Percentiles rank a stretch among this genome's conserved stretches.
These are phyloP conservation scores for Coemansia sp. DNA, from an alignment of 192 early-diverging fungal genomes.

Conservation along the genomic window DNA sequence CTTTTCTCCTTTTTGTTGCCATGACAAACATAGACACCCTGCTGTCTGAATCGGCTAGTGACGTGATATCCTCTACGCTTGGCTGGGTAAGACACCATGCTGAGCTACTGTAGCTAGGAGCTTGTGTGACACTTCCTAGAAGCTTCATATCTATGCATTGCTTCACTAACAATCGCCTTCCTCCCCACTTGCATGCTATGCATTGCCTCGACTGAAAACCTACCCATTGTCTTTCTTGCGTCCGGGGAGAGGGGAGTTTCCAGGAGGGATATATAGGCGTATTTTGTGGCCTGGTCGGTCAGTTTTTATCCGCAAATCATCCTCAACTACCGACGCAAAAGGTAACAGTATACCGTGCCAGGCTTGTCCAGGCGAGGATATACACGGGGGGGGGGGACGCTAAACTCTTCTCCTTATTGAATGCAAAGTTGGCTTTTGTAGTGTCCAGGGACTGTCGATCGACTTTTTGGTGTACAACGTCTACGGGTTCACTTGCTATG, in stretches of 20 bases:
- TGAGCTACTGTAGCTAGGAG: too few relatives aligned
- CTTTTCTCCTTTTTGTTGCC: background rate
- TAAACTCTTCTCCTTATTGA: too few relatives aligned
- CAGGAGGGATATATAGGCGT: conserved; percentile 49
- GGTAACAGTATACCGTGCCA: background rate
- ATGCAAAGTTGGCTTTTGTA: too few relatives aligned
- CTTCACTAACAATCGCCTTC: background rate
- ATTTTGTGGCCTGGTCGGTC: conserved; percentile 82
- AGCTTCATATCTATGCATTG: background rate
- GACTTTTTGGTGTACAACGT: conserved; percentile 88
- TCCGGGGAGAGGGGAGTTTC: too few relatives aligned
- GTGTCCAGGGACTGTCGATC: conserved; percentile 80
- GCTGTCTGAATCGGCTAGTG: conserved; percentile 10
- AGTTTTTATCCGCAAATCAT: conserved; percentile 84
- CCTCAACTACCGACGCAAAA: conserved; percentile 71
- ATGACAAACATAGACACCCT: background rate
- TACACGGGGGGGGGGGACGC: too few relatives aligned
- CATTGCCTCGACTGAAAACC: too few relatives aligned
- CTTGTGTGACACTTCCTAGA: background rate
- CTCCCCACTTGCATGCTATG: background rate
- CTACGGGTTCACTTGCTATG: conserved; percentile 80
- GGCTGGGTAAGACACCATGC: conserved; percentile 21
- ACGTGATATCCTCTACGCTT: conserved; percentile 15
- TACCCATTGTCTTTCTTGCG: too few relatives aligned
- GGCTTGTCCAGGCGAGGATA: too few relatives aligned